These are phyloP conservation scores for Rubia yunnanensis DNA, from an alignment of 257 asterid species.

Conservation along the genomic window DNA sequence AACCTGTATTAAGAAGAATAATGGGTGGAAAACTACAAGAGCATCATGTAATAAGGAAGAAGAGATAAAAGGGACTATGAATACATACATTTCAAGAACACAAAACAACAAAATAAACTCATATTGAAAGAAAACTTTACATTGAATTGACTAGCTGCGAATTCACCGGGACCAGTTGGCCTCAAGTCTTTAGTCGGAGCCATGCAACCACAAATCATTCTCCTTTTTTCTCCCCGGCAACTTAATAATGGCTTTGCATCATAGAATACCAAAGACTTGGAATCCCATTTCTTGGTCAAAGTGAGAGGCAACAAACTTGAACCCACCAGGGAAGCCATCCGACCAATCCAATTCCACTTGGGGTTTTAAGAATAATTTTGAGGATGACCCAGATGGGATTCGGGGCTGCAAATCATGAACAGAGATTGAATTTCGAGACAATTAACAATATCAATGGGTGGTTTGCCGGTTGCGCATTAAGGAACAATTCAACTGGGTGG, in stretches of 20 bases:
- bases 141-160: conserved; percentile 24
- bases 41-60: not conserved
- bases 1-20: not conserved
- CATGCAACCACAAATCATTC: conserved; percentile 50
- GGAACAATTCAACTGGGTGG: not conserved
- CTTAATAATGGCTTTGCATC: conserved; percentile 19
- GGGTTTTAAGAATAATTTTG: conserved; percentile 11
- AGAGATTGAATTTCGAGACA: conserved; percentile 2
- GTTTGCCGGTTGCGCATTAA: not conserved
- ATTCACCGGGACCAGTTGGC: conserved; percentile 28
- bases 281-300: conserved; percentile 17
- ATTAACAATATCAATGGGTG: not conserved
- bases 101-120: not conserved
- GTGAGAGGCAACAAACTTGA: conserved; percentile 24
- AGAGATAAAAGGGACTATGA: not conserved
- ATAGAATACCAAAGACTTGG: conserved; percentile 20
- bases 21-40: not conserved
- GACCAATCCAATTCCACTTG: conserved; percentile 4
- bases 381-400: conserved; percentile 13
- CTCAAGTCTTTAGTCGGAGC: conserved; percentile 44
- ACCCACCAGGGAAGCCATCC: conserved; percentile 24
- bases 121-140: conserved; percentile 19
- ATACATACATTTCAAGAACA: not conserved
- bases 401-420: conserved; percentile 16
- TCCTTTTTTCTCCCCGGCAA: conserved; percentile 16